Evolutionary conservation across 1,284 basidiomycete genomes (phyloP).

Genomic region (Calocybe gambosa): DNA sequence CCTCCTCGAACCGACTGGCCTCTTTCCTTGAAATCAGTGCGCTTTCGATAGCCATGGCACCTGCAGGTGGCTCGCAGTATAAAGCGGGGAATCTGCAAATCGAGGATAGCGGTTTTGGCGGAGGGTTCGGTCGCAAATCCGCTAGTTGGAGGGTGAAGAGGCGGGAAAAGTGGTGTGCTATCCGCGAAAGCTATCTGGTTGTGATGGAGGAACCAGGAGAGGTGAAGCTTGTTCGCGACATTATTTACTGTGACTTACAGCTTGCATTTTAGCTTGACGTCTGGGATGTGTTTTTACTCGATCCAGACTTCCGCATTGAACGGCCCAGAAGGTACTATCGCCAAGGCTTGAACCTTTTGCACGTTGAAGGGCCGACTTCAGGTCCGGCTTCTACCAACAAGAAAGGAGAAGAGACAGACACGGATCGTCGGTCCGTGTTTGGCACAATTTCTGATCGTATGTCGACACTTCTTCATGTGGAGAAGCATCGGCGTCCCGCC

Average conservation of each 20-base stretch:
- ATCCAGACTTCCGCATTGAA: conserved; percentile 86
- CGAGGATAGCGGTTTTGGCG: conserved; percentile 42
- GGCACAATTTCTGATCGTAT: conserved; percentile 46
- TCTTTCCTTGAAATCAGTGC: conserved; percentile 96
- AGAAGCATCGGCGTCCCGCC: conserved; percentile 16
- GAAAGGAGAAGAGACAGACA: conserved; percentile 20
- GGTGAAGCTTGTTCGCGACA: conserved; percentile 31
- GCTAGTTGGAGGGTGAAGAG: conserved; percentile 65
- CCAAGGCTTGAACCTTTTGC: conserved; percentile 65
- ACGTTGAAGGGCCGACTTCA: conserved; percentile 11
- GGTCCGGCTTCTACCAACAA: conserved; percentile 4
- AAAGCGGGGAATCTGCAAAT: conserved; percentile 86
- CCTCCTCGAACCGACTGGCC: conserved; percentile 86
- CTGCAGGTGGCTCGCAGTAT: conserved; percentile 76
- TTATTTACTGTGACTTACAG: neutral
- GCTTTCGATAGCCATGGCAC: conserved; percentile 79
- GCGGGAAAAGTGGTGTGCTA: conserved; percentile 86
- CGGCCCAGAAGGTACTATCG: conserved; percentile 72
- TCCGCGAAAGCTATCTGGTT: conserved; percentile 91
- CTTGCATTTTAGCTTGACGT: conserved; percentile 49
- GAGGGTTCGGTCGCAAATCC: conserved; percentile 58
- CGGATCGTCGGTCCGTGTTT: conserved; percentile 36
- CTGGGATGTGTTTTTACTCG: conserved; percentile 94
- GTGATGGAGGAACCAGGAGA: conserved; percentile 85
- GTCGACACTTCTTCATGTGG: conserved; percentile 39